Percentiles rank a stretch among this genome's conserved stretches.
phyloP scores from a whole-genome alignment of 495 filamentous ascomycete genomes.

The Collariella sp. region DNA sequence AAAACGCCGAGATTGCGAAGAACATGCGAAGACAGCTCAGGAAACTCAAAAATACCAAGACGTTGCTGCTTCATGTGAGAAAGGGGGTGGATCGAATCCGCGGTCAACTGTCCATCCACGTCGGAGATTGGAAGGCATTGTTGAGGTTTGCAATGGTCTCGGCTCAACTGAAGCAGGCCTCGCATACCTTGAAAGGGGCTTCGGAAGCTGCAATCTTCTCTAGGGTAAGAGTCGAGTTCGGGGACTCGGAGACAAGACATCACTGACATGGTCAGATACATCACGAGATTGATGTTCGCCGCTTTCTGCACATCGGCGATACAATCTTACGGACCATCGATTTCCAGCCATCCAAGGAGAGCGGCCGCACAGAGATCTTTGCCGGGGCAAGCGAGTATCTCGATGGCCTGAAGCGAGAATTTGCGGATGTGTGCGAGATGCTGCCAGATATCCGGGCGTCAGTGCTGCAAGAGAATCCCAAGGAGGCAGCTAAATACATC shows the following conservation, averaged over 20 bases:
- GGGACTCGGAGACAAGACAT: not conserved
- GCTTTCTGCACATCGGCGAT: conserved; percentile 57
- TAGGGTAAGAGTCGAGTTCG: conserved; percentile 39
- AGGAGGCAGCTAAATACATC: conserved; percentile 43
- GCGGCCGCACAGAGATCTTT: conserved; percentile 64
- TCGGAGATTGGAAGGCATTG: conserved; percentile 63
- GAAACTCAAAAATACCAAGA: conserved; percentile 71
- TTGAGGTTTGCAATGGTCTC: conserved; percentile 45
- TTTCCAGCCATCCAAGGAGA: conserved; percentile 68
- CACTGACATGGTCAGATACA: conserved; percentile 23
- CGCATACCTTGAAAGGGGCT: conserved; percentile 53
- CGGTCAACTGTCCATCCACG: conserved; percentile 49
- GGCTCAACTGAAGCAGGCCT: conserved; percentile 56
- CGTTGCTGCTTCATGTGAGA: conserved; percentile 58
- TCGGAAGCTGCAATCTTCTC: conserved; percentile 46
- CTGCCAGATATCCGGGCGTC: conserved; percentile 57
- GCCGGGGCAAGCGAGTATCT: conserved; percentile 65
- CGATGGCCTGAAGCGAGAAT: conserved; percentile 67
- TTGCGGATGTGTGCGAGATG: conserved; percentile 66
- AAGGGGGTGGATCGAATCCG: conserved; percentile 63
- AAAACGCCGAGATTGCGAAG: conserved; percentile 52
- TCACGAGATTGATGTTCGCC: conserved; percentile 37
- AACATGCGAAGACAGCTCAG: conserved; percentile 56
- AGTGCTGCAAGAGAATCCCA: conserved; percentile 55
- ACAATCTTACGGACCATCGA: conserved; percentile 71